Evolutionary conservation across 768 basidiomycete species (phyloP), one percentile per base, ranked within the genome.

Genomic region (Xerocomellus intermedius): DNA sequence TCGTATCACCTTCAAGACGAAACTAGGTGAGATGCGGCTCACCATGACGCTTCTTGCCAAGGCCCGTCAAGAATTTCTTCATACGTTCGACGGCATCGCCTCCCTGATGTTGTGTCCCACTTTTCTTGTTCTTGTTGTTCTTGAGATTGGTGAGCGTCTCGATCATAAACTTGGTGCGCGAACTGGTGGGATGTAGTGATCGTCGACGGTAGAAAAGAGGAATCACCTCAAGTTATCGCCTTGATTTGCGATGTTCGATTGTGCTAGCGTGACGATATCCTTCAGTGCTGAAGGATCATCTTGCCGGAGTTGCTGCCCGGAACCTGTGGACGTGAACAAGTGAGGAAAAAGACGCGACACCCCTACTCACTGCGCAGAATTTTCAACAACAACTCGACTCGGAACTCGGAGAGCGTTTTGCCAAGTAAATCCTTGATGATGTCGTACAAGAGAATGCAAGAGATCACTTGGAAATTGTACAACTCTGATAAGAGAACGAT

Each of bases 401-500:
- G 80, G 55, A 89, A 83, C 69, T 98, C 96, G 0, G 79, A 77
- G 50, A 96, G 72, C 3, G 82, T 75, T 6, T 74, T 74, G 1
- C 80, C 74, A 44, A 98, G 75, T 43, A 98, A 79, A 14, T 79
- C 77, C 8, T 89, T 85, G 59, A 98, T 86, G 45, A 98, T 69
- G 66, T 98, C 97, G 72, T 94, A 98, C 44, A 98, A 74, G n/a
- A 98, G 78, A 12, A 87, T 74, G 53, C 86, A 92, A 3, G 91
- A 91, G 50, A 98, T 82, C 22, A 98, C 91, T 73, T 94, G 91
- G 67, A 98, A 94, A 68, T 98, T 98, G 76, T 98, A 98, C 19
- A 99, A 75, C 67, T 98, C 94, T 2, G 93, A 90, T 21, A 98
- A 73, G 22, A 98, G 80, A 1, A 91, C 83, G 39, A 96, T 79